phyloP scores from a whole-genome alignment of 805 yeast genomes.

The Kluyveromyces wickerhamii region DNA sequence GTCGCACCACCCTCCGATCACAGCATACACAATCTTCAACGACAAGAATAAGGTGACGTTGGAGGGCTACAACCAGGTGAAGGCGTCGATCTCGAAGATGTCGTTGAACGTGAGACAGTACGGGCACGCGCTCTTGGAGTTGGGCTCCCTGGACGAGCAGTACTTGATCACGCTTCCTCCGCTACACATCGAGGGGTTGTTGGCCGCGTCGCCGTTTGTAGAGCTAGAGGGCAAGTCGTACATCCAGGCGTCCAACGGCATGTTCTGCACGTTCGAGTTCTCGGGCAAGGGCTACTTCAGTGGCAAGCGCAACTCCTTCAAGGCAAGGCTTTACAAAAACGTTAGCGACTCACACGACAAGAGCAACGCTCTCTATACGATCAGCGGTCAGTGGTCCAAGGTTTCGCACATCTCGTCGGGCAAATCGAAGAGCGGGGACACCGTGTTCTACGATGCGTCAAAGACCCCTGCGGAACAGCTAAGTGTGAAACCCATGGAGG shows the following conservation, averaged over 20 bases:
- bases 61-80: conserved; percentile 87
- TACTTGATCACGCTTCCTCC: conserved; percentile 88
- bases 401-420: conserved; percentile 58
- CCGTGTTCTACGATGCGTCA: conserved; percentile 57
- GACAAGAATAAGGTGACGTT: conserved; percentile 58
- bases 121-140: conserved; percentile 79
- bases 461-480: conserved; percentile 46
- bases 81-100: conserved; percentile 72
- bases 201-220: conserved; percentile 87
- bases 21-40: conserved; percentile 82
- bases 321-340: conserved; percentile 68
- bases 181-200: conserved; percentile 86
- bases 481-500: conserved; percentile 68
- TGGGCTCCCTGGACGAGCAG: conserved; percentile 52
- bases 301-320: conserved; percentile 90
- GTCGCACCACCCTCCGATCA: conserved; percentile 94
- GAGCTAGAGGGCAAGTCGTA: conserved; percentile 86
- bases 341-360: conserved; percentile 41
- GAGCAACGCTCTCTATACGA: conserved; percentile 65
- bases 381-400: conserved; percentile 91
- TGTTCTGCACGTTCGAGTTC: conserved; percentile 63
- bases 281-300: conserved; percentile 91
- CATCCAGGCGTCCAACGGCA: conserved; percentile 78
- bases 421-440: conserved; percentile 35
- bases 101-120: conserved; percentile 81